These are phyloP conservation scores for Chlorella ohadii DNA, from an alignment of 139 green algal species.

Conservation along the genomic window DNA sequence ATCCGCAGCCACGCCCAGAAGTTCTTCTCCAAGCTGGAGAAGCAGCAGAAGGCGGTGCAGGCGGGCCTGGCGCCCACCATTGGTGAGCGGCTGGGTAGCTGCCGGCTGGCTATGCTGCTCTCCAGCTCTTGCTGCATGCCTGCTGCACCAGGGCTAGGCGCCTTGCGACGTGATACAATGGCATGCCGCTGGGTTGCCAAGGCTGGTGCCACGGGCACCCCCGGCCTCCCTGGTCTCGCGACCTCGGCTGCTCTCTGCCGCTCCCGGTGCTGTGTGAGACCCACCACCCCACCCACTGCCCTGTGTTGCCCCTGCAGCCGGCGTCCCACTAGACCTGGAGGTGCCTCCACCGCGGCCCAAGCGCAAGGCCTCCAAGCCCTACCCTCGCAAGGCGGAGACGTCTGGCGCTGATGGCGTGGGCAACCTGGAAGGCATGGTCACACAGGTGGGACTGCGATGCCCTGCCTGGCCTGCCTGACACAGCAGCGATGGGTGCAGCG, in stretches of 20 bases:
- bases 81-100: not conserved
- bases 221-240: no score
- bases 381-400: constrained; percentile 73
- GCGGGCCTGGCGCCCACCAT: constrained; percentile 19
- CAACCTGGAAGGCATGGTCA: constrained; percentile 1
- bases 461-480: no score
- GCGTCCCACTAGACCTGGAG: constrained; percentile 55
- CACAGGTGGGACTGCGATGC: not conserved
- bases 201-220: no score
- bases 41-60: constrained; percentile 51
- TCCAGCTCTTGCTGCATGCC: no score
- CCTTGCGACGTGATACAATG: no score
- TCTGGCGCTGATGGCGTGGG: not conserved
- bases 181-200: no score
- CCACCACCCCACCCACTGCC: no score
- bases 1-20: constrained; percentile 97
- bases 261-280: no score
- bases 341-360: constrained; percentile 93
- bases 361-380: constrained; percentile 80
- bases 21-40: constrained; percentile 88
- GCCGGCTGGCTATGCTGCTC: no score
- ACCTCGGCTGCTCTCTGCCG: no score
- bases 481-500: no score
- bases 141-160: no score
- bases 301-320: constrained; percentile 13